Evolutionary conservation across 306 rosid species (phyloP), one percentile per base, ranked within the genome.

Genomic region (Quercus wislizeni): DNA sequence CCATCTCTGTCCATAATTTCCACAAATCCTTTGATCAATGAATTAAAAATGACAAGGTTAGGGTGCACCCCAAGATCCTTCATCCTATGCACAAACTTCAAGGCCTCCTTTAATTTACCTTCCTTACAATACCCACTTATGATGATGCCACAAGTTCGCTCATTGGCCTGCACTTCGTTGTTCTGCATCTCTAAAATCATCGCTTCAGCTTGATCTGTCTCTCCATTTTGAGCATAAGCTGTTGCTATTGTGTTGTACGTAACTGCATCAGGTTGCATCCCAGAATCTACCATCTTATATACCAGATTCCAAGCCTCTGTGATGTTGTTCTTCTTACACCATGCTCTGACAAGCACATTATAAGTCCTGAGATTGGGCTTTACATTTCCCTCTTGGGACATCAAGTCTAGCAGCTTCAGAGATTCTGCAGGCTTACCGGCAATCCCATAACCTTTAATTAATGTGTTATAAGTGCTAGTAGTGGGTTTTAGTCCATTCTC

Each of bases 381-480:
- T 75, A 86, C 79, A 55, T 83, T 79, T 81, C 69, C 89, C 55
- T 89, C 87, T 4, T 18, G 68, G 17, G 81, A 79, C 90, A 91
- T 91, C 81, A 85, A 69, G 43, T 89, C 86, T 28, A 91, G 86
- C 85, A 91, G 78, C 55, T 85, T 79, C 85, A 80, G 35, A 68
- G 93, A 85, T 78, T 86, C 91, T 59, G 82, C 90, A 78, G 96
- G 92, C 83, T 58, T 85, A 82, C 96, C 85, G 2, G 83, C 88
- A 74, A 89, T 86, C 73, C 96, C 96, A 74, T 86, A 89, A 73
- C 96, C 93, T 88, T 91, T 89, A 59, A 91, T 91, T 69, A 91
- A 81, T 5, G 92, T 80, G 79, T 91, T 88, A 21, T 87, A 89
- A 74, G 92, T 91, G 81, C 88, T 71, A 62, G 86, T 83, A 27